phyloP scores from a whole-genome alignment of 352 stramenopile species.

The Halophytophthora batemanensis region DNA sequence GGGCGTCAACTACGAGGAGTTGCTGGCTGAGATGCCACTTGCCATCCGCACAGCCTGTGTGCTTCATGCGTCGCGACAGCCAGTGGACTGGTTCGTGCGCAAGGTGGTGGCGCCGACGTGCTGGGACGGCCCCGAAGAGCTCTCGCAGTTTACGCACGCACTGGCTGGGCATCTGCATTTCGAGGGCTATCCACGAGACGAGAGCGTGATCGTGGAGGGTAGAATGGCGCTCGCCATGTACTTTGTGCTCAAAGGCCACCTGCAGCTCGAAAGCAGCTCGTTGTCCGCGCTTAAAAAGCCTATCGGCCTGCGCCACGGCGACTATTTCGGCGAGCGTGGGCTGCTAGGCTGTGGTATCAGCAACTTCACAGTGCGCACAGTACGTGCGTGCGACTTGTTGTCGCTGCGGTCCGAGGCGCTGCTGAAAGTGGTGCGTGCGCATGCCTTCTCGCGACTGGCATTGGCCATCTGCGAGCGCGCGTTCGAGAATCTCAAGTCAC shows the following conservation, averaged over 20 bases:
- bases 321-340: constrained; percentile 63
- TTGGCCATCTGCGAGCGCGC: constrained; percentile 19
- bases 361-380: constrained; percentile 28
- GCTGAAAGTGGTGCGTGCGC: constrained; percentile 30
- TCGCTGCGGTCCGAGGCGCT: constrained; percentile 40
- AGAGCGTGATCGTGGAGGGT: constrained; percentile 56
- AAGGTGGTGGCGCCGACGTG: constrained; percentile 33
- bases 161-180: constrained; percentile 52
- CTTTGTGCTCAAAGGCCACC: constrained; percentile 58
- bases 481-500: constrained; percentile 12
- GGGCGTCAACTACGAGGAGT: constrained; percentile 48
- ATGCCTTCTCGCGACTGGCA: constrained; percentile 19
- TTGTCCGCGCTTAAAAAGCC: constrained; percentile 18
- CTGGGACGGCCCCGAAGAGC: constrained; percentile 14
- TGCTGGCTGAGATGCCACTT: constrained; percentile 42
- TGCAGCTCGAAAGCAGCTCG: constrained; percentile 34
- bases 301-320: constrained; percentile 26
- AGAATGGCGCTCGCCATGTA: constrained; percentile 61
- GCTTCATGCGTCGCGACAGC: constrained; percentile 27
- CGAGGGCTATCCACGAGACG: constrained; percentile 59
- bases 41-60: constrained; percentile 56
- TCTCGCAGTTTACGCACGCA: constrained; percentile 22
- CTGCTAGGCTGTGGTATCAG: constrained; percentile 49
- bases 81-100: constrained; percentile 35
- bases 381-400: constrained; percentile 29